Evolutionary conservation across 805 yeast genomes (phyloP), one percentile per base, ranked within the genome.

Genomic region (Ogataea wickerhamii): DNA sequence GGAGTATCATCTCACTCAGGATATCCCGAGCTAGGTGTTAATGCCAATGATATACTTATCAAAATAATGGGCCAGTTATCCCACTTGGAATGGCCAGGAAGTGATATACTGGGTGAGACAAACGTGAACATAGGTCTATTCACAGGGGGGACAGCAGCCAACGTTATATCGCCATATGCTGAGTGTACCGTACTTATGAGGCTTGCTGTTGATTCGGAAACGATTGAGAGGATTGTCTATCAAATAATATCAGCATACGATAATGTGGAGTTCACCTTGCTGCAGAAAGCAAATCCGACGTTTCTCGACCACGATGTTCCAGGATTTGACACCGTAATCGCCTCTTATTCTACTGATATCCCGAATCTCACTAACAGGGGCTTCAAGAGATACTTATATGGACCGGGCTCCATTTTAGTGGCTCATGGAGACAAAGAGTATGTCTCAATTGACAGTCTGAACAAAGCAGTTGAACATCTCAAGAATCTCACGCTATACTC

Each of bases 1-100:
- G 87, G 87, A 3, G 65, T 68, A 38, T 73, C 85, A 2, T 63
- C 78, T 4, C 88, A 82, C 52, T 74, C 82, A 2, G 87, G 87
- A 1, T 80, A 81, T 56, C 89, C 89, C 6, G 74, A 80, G 33
- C 62, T 77, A 27, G 88, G 88, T 3, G 57, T 78, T 37, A 76
- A 76, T 43, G 85, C 88, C 3, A 73, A 76, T 35, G 74, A 71
- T 36, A 73, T 72, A 40, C 55, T 81, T 29, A 61, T 82, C 35
- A 73, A 75, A 18, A 61, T 73, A 1, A 64, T 81, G 56, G 51
- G 69, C 49, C 64, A 68, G 2, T 55, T 82, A 28, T 58, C 71
- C 23, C 52, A 61, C 20, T 47, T 64, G 2, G 59, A 70, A 4
- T 71, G 69, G 50, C 87, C 88, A 17, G 44, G 40, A 0, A 68